Base-by-base conservation (phyloP, 106 monocot genomes). In the Allium fistulosum region DNA sequence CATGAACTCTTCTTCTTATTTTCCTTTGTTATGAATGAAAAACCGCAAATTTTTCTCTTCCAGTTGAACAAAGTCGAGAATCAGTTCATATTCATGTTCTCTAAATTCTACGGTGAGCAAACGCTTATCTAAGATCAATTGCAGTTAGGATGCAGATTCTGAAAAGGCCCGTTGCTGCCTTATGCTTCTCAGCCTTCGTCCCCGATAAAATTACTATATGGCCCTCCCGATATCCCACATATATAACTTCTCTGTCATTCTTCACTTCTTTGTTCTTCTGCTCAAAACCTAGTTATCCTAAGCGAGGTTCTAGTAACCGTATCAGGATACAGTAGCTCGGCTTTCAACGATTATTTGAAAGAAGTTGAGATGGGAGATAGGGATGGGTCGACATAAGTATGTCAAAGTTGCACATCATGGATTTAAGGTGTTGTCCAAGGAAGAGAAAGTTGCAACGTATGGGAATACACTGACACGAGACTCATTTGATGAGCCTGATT, bases 311-410 rank as follows among this genome's bases (percentile, higher is more conserved):
- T 74, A 78, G 74, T 71, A 53, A 61, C 53, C 22, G 51, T 47
- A 62, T 70, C 69, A 83, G 83, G 75, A 57, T 72, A 68, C 79
- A 79, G 75, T 16, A 26, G 61, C 6, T 49, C 65, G 16, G 66
- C 58, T 13, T 67, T 48, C 46, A 66, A 61, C 15, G 68, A 9
- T 26, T 66, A 52, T 49, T 77, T 85, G 80, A 80, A 69, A 56
- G 71, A 62, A 11, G 52, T 50, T 50, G 61, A n/a, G 51, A 62
- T 58, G 67, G 80, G 62, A 14, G 71, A 48, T 69, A 48, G 72
- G 69, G 95, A 96, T 96, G 95, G 95, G 91, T 63, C 80, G 95
- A 45, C 95, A 96, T 79, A 96, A 96, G 68, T 96, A 96, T 81
- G 95, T 96, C 17, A 96, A 96, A 78, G 83, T 96, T 51, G 95